These are phyloP conservation scores for Tulasnella sp. DNA, from an alignment of 768 basidiomycete genomes.

Conservation along the genomic window DNA sequence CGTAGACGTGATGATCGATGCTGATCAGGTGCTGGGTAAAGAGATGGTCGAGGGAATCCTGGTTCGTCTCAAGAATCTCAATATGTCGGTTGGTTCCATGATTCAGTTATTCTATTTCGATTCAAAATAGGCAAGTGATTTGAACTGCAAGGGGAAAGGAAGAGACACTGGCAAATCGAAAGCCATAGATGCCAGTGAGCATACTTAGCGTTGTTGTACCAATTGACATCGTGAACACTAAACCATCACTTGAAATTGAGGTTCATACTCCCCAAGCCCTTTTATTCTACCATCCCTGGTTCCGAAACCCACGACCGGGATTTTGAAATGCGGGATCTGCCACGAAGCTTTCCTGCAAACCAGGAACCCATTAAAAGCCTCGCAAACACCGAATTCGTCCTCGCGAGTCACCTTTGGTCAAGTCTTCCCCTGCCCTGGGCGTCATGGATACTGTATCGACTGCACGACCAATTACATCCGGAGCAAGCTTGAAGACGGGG, in stretches of 20 bases:
- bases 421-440: not conserved
- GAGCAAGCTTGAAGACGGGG: conserved; percentile 4
- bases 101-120: no score
- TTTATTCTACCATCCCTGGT: no score
- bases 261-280: no score
- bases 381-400: not conserved
- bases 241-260: no score
- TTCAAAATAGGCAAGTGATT: no score
- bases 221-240: no score
- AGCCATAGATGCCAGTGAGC: no score
- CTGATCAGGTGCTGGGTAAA: not conserved
- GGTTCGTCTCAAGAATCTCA: not conserved
- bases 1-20: not conserved
- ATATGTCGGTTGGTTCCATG: not conserved
- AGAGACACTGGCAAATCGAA: no score
- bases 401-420: not conserved
- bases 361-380: not conserved
- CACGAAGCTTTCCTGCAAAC: not conserved
- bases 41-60: not conserved
- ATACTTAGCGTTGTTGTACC: no score
- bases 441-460: conserved; percentile 2
- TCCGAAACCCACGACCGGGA: no score
- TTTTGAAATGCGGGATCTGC: conserved; percentile 11
- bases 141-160: no score
- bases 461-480: not conserved